phyloP scores from a whole-genome alignment of 2,329 filamentous ascomycete species.

The Claviceps paspali region DNA sequence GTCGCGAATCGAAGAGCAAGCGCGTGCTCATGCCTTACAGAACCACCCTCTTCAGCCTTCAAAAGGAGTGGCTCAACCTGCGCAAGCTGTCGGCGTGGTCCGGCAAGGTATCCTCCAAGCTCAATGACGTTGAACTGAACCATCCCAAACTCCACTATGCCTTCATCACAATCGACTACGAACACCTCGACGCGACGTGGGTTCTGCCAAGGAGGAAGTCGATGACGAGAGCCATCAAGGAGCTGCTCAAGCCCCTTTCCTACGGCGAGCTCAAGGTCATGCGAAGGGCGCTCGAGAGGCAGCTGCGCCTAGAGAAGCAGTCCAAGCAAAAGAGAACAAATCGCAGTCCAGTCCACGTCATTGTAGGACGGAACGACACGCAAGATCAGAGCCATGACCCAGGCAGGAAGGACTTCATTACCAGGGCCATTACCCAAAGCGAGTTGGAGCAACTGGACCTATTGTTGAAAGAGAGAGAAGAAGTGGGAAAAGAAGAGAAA shows the following conservation, averaged over 20 bases:
- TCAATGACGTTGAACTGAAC: conserved; percentile 21
- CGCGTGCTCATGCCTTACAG: conserved; percentile 17
- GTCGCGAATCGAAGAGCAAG: conserved; percentile 22
- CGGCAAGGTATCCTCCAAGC: conserved; percentile 23
- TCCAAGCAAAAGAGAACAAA: background rate
- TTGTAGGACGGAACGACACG: background rate
- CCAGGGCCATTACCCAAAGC: background rate
- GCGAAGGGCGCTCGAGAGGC: conserved; percentile 9
- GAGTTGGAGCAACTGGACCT: conserved; percentile 5
- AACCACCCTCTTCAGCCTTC: conserved; percentile 31
- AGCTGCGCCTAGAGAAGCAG: conserved; percentile 5
- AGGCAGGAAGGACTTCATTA: background rate
- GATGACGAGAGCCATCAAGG: conserved; percentile 15
- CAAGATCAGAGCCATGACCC: background rate
- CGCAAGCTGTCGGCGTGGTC: conserved; percentile 35
- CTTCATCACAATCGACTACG: conserved; percentile 19
- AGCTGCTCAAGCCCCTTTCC: conserved; percentile 15
- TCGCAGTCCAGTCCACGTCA: conserved; percentile 6
- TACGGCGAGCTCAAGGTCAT: conserved; percentile 15
- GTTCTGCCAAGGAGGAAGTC: conserved; percentile 11
- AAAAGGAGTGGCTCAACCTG: conserved; percentile 34
- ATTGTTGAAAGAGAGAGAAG: conserved; percentile 1
- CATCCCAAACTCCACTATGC: conserved; percentile 28
- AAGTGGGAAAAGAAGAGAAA: background rate
- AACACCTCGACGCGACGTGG: conserved; percentile 14